A percentile compares a stretch with the other conserved stretches of the same genome.
Evolutionary conservation across 805 yeast genomes (phyloP).

Genomic region (Cyberlindnera nakhonratchasimensis): DNA sequence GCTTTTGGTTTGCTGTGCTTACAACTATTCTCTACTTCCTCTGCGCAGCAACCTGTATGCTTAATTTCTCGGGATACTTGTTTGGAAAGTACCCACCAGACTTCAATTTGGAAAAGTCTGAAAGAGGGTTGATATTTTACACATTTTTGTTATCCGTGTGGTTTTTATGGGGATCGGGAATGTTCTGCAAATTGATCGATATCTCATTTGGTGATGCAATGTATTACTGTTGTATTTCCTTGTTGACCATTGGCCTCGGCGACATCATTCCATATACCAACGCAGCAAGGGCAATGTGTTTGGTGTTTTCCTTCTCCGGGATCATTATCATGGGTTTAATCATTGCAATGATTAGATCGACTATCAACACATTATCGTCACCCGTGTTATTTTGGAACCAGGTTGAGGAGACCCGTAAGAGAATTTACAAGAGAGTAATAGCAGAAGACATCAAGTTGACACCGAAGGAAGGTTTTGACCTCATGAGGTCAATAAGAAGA

Average conservation of each 20-base stretch:
- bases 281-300: conserved; percentile 53
- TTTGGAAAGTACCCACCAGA: conserved; percentile 61
- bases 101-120: conserved; percentile 63
- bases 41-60: conserved; percentile 48
- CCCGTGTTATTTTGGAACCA: conserved; percentile 66
- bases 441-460: conserved; percentile 27
- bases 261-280: conserved; percentile 56
- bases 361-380: conserved; percentile 56
- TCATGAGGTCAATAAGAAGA: conserved; percentile 51
- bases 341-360: conserved; percentile 63
- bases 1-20: conserved; percentile 75
- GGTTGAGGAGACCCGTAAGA: conserved; percentile 48
- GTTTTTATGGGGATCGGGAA: conserved; percentile 68
- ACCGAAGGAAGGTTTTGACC: conserved; percentile 47
- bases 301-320: conserved; percentile 67
- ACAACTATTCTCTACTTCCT: conserved; percentile 59
- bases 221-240: conserved; percentile 69
- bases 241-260: conserved; percentile 80
- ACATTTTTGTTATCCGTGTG: conserved; percentile 63
- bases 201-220: conserved; percentile 59
- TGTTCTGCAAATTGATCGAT: conserved; percentile 44
- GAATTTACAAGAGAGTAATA: conserved; percentile 27
- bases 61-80: conserved; percentile 62
- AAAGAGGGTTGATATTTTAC: conserved; percentile 70
- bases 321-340: conserved; percentile 71